phyloP scores from a whole-genome alignment of 192 early-diverging fungal species.

The Coemansia sp. region DNA sequence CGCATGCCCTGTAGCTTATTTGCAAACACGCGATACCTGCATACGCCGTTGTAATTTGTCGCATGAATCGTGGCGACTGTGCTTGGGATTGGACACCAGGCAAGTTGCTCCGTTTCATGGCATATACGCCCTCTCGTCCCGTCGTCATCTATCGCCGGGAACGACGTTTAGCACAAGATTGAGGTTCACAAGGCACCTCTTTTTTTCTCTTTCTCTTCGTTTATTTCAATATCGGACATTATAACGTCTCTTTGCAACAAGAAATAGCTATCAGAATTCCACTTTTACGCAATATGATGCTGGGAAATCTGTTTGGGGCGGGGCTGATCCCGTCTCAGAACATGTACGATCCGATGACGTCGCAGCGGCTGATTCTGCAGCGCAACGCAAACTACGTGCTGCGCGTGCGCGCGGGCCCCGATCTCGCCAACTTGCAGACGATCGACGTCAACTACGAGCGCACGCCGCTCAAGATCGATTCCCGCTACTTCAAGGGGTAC shows the following conservation, averaged over 20 bases:
- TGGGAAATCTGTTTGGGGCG: conserved; percentile 50
- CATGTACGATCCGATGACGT: conserved; percentile 45
- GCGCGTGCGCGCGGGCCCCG: conserved; percentile 49
- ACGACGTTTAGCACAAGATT: not conserved
- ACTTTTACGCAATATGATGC: conserved; percentile 32
- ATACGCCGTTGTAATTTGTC: not conserved
- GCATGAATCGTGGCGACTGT: conserved; percentile 4
- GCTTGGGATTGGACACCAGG: not conserved
- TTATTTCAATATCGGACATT: not conserved
- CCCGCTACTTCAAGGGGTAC: conserved; percentile 47
- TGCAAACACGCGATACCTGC: not conserved
- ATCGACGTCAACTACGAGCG: conserved; percentile 56
- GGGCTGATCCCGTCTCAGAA: conserved; percentile 39
- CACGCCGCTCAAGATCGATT: conserved; percentile 46
- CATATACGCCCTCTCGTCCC: not conserved
- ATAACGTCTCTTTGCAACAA: not conserved
- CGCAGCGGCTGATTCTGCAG: conserved; percentile 48
- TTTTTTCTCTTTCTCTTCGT: not conserved
- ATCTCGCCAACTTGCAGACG: conserved; percentile 40
- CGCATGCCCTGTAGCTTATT: not conserved
- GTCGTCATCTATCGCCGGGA: too few relatives aligned
- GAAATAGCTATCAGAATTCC: not conserved
- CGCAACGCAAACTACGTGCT: conserved; percentile 54
- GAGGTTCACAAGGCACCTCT: not conserved
- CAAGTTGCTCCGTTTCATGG: not conserved